A percentile compares a stretch with the other conserved stretches of the same genome.
These are phyloP conservation scores for Tulasnella sp. DNA, from an alignment of 768 basidiomycete genomes.

Conservation along the genomic window DNA sequence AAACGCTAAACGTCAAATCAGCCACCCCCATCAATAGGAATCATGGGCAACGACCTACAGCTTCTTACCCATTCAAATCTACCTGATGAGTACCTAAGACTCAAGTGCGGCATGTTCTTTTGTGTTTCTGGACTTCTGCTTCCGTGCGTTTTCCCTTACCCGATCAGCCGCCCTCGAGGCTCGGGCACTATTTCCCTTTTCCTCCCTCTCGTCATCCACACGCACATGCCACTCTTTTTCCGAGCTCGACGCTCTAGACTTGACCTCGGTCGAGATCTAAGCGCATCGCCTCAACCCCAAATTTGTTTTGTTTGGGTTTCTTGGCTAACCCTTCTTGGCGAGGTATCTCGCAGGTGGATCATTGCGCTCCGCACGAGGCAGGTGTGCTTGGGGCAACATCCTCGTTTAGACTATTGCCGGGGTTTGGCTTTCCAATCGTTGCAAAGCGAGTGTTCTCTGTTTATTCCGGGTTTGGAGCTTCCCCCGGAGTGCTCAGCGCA, in stretches of 20 bases:
- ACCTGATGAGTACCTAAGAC: background rate
- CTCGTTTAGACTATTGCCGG: conserved; percentile 49
- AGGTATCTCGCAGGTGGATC: conserved; percentile 5
- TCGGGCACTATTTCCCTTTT: no score
- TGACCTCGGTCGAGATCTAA: no score
- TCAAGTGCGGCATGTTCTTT: background rate
- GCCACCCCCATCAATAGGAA: background rate
- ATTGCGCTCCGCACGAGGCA: conserved; percentile 24
- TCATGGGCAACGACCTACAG: conserved; percentile 35
- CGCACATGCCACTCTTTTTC: conserved; percentile 43
- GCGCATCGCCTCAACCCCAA: background rate
- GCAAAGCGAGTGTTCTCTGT: conserved; percentile 54
- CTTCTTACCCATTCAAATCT: conserved; percentile 46
- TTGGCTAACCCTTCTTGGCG: background rate
- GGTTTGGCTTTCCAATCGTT: conserved; percentile 68
- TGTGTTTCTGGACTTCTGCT: background rate
- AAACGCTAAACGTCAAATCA: no score
- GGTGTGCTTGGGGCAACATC: conserved; percentile 51
- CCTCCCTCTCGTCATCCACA: no score
- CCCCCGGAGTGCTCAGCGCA: no score
- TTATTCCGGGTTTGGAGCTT: conserved; percentile 5
- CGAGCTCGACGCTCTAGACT: background rate
- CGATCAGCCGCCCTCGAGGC: no score
- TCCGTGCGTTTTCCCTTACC: conserved; percentile 13
- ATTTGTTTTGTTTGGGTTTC: conserved; percentile 3